Percentiles rank a stretch among this genome's conserved stretches.
These are phyloP conservation scores for Kodamaea sp. DNA, from an alignment of 1,139 yeast genomes.

Conservation along the genomic window DNA sequence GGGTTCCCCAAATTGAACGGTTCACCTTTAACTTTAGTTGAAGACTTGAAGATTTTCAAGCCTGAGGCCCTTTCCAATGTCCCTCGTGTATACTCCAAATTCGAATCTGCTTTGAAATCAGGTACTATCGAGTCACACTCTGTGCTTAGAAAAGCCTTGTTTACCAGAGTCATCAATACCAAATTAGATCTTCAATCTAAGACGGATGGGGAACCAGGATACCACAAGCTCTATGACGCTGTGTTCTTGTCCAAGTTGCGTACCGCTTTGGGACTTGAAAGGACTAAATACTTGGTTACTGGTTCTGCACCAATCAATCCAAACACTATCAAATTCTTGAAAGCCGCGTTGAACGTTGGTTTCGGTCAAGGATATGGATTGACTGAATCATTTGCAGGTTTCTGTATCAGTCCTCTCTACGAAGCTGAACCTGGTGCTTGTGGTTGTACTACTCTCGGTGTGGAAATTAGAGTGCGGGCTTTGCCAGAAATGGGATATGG, in stretches of 20 bases:
- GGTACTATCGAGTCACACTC: constrained; percentile 33
- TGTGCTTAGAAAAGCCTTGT: constrained; percentile 12
- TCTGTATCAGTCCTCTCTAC: constrained; percentile 41
- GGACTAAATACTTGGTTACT: constrained; percentile 43
- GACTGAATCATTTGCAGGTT: constrained; percentile 74
- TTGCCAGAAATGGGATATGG: constrained; percentile 69
- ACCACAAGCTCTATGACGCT: constrained; percentile 46
- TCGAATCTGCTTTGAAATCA: constrained; percentile 54
- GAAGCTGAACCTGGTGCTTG: constrained; percentile 61
- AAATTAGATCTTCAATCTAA: constrained; percentile 21
- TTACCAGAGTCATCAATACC: constrained; percentile 16
- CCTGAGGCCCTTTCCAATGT: constrained; percentile 59
- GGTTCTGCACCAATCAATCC: constrained; percentile 79
- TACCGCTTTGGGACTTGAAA: constrained; percentile 57
- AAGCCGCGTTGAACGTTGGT: constrained; percentile 60
- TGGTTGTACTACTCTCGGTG: constrained; percentile 56
- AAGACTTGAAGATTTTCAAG: constrained; percentile 55
- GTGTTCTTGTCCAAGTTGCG: constrained; percentile 54
- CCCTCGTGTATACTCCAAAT: constrained; percentile 64
- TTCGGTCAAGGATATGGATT: constrained; percentile 75
- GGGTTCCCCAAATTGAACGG: constrained; percentile 33
- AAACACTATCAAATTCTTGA: constrained; percentile 60
- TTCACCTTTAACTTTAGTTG: constrained; percentile 48
- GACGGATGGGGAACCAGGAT: constrained; percentile 25
- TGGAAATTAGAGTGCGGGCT: constrained; percentile 63